Evolutionary conservation across 352 stramenopile genomes (phyloP), one percentile per base, ranked within the genome.

Genomic region (Nothophytophthora sp.): DNA sequence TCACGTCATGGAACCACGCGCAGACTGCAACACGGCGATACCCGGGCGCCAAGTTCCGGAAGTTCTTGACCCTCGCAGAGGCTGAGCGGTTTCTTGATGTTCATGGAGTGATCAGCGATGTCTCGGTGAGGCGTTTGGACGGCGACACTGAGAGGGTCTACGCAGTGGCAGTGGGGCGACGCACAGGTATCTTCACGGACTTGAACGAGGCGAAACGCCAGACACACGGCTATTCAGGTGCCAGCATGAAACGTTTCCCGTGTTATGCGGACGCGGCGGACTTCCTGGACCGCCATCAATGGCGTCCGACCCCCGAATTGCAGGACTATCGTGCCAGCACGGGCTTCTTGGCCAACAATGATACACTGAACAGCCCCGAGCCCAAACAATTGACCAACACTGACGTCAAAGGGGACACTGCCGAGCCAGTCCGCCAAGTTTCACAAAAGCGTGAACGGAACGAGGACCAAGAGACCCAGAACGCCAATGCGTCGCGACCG

Each of bases 221-320:
- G 46, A 74, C 89, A 10, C 70, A 80, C 35, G 73, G 73, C 7
- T 86, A 72, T 25, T 53, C 62, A 3, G 65, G 70, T 24, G 76
- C 72, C 25, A 54, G 47, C 9, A 86, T 72, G 53, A 89, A 91
- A 40, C 88, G 86, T 23, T 88, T 91, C 39, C 24, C 63, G 13
- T 67, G 55, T n/a, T 38, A 68, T 27, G 23, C 48, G 9, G 53
- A 86, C 25, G 80, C 77, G 13, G 53, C 82, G 13, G 50, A 59
- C 12, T 89, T 84, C 35, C 41, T 89, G 15, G 44, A 55, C 23
- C 36, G 23, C 10, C 50, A 65, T 15, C 24, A 65, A 5, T 65
- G 43, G 50, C 38, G 45, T 3, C 35, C 30, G 11, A 59, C 46
- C 24, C 25, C 11, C 10, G 9, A 1, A 3, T 33, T 10, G 18